A percentile compares a stretch with the other conserved stretches of the same genome.
Evolutionary conservation across 371 early-diverging fungal genomes (phyloP).

Genomic region (Mucor saturninus): DNA sequence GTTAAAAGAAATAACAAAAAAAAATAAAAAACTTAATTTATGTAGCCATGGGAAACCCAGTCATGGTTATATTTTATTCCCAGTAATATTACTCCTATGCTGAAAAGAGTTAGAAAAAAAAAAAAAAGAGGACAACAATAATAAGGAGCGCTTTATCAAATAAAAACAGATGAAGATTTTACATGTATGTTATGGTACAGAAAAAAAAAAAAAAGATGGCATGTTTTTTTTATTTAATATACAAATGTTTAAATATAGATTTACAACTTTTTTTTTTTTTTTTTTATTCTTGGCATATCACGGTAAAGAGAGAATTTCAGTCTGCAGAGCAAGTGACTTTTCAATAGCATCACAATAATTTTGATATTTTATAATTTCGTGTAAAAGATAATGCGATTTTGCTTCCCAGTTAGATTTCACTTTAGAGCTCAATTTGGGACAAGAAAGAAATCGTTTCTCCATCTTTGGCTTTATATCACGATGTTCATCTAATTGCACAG

Average conservation of each 20-base stretch:
- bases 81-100: slow-evolving; percentile 5
- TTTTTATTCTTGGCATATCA: not conserved
- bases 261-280: not conserved
- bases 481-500: slow-evolving; percentile 43
- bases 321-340: slow-evolving; percentile 57
- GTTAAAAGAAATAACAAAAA: not conserved
- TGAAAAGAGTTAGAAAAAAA: slow-evolving; percentile 2
- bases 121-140: not conserved
- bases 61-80: slow-evolving; percentile 6
- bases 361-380: slow-evolving; percentile 89
- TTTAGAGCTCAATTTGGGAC: slow-evolving; percentile 47
- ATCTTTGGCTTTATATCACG: slow-evolving; percentile 50
- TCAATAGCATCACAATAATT: slow-evolving; percentile 83
- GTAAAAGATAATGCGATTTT: slow-evolving; percentile 81
- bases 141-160: slow-evolving; percentile 1
- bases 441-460: slow-evolving; percentile 43
- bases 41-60: not conserved
- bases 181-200: not conserved
- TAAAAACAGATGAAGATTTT: not conserved
- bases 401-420: slow-evolving; percentile 88
- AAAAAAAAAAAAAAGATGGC: not conserved
- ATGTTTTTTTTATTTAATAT: not conserved
- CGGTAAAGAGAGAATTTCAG: slow-evolving; percentile 12
- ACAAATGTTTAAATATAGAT: slow-evolving; percentile 4
- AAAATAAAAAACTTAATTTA: not conserved